Conservation (phyloP, 129 eudicot species). For the Arctium minus region DNA sequence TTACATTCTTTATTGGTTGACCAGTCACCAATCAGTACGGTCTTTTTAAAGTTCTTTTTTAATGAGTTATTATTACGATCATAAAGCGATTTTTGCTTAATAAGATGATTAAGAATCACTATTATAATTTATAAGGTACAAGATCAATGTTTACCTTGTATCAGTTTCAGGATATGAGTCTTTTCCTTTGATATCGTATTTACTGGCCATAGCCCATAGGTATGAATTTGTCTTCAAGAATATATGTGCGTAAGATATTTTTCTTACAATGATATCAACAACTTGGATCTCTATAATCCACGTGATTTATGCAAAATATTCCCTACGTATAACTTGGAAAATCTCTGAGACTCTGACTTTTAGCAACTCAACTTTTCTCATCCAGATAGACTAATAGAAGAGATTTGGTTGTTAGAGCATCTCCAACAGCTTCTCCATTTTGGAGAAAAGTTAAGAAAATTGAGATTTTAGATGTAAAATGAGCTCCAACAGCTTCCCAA, state of each 20-base stretch:
- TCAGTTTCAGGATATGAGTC: neutral
- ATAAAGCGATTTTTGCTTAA: neutral
- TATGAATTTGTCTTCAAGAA: neutral
- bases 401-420: neutral
- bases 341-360: neutral
- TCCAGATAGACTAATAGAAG: neutral
- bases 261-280: neutral
- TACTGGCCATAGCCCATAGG: neutral
- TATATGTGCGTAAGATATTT: neutral
- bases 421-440: too few relatives aligned
- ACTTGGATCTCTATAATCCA: neutral
- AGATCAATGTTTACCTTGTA: neutral
- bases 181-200: neutral
- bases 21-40: neutral
- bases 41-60: neutral
- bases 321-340: neutral
- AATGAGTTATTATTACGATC: neutral
- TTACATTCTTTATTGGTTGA: neutral
- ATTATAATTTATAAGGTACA: neutral
- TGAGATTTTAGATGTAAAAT: too few relatives aligned
- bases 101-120: too few relatives aligned
- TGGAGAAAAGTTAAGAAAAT: too few relatives aligned
- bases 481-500: too few relatives aligned
- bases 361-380: neutral
- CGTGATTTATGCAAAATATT: neutral